phyloP scores from a whole-genome alignment of 2,329 filamentous ascomycete species.

The Ceratocystis papillata region DNA sequence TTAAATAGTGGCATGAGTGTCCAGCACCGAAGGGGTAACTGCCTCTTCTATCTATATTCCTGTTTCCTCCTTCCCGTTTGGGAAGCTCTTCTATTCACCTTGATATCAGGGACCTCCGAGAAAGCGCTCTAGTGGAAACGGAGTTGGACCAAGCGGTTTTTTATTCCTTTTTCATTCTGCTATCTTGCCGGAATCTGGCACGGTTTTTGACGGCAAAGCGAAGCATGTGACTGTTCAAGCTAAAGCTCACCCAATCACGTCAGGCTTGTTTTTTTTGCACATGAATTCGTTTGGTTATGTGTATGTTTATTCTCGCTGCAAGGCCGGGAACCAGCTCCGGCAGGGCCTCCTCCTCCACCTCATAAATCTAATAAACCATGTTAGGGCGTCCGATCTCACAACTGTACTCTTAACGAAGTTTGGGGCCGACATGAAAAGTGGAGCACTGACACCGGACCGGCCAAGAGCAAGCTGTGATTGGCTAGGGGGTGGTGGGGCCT shows the following conservation, averaged over 20 bases:
- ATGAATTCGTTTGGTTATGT: no score
- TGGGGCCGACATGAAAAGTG: slow-evolving; percentile 6
- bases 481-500: not conserved
- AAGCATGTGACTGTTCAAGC: not conserved
- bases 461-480: not conserved
- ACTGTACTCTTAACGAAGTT: not conserved
- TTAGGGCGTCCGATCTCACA: not conserved
- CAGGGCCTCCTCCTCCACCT: not conserved
- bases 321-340: slow-evolving; percentile 18
- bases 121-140: slow-evolving; percentile 2
- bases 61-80: not conserved
- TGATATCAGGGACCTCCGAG: slow-evolving; percentile 6
- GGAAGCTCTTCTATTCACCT: not conserved
- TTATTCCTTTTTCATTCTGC: not conserved
- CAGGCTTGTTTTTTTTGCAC: not conserved
- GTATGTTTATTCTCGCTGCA: no score
- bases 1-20: not conserved
- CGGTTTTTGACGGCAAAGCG: not conserved
- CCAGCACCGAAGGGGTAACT: slow-evolving; percentile 9
- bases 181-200: not conserved
- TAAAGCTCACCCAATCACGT: not conserved
- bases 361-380: not conserved
- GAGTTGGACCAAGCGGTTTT: not conserved
- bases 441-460: slow-evolving; percentile 10
- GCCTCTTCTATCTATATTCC: not conserved